Evolutionary conservation across 1,139 yeast species (phyloP).

Genomic region (Kazachstania sp.): DNA sequence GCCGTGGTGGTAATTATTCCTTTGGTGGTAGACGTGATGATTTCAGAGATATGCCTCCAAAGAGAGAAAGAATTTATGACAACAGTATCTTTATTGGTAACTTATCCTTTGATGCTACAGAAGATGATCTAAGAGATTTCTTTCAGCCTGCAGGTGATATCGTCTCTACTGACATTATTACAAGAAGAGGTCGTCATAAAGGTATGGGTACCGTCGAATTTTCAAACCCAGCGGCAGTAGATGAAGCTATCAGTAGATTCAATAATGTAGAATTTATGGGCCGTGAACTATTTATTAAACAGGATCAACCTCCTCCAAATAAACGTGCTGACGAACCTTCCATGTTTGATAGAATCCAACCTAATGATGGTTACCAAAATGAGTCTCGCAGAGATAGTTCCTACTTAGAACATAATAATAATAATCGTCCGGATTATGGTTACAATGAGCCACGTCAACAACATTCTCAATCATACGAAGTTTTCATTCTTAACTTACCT

Average conservation of each 20-base stretch:
- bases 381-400: background rate
- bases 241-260: constrained; percentile 61
- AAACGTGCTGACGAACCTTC: background rate
- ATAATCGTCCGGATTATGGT: constrained; percentile 6
- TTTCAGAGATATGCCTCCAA: background rate
- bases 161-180: constrained; percentile 78
- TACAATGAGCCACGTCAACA: background rate
- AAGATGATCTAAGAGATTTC: constrained; percentile 50
- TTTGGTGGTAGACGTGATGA: constrained; percentile 26
- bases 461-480: constrained; percentile 41
- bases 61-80: constrained; percentile 46
- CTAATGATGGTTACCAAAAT: background rate
- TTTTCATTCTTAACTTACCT: constrained; percentile 78
- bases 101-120: constrained; percentile 55
- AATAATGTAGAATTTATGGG: constrained; percentile 64
- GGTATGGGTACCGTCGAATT: constrained; percentile 95
- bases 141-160: constrained; percentile 63
- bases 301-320: constrained; percentile 72
- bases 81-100: constrained; percentile 70
- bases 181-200: constrained; percentile 74
- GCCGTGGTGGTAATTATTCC: constrained; percentile 18
- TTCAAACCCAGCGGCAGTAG: constrained; percentile 57
- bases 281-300: constrained; percentile 84
- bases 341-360: constrained; percentile 1
- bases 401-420: background rate